Base-by-base conservation (phyloP, 1,284 basidiomycete genomes). In the Rhodotorula sp. region DNA sequence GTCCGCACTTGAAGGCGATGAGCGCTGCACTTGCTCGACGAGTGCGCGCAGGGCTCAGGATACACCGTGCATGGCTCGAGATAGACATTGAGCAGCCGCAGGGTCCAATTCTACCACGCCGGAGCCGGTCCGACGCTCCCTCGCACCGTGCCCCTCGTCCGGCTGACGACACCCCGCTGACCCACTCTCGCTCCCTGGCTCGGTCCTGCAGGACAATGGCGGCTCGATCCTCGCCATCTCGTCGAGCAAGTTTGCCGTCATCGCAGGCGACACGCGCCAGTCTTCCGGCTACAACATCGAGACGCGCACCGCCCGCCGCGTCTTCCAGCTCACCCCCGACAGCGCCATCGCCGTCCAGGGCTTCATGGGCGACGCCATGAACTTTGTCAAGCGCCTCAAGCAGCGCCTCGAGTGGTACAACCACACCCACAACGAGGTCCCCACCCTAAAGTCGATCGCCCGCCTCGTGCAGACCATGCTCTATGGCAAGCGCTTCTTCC, bases 321-420 rank as follows among this genome's bases (percentile, higher is more conserved):
- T 93, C 74, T 92, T 92, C 82, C 84, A 87, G 83, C 82, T 94
- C 80, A 97, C 93, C n/a, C 91, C 94, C 82, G 91, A 90, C 79
- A 91, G 91, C 41, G 91, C 94, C 12, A 85, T 97, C 54, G 93
- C 94, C 46, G 92, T 95, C 50, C 96, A 95, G 79, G 94, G 94
- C 8, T 97, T 97, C 80, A 91, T 93, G 42, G 94, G 93, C 59
- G 94, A 97, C 81, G 93, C 92, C 46, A 94, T 93, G 80, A 92
- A 92, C 87, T 93, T 97, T 80, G 91, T 97, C 78, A 96, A 96
- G 87, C 89, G 90, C 80, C 90, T 97, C 67, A 91, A 91, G 82
- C 93, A 97, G 82, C 87, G 92, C 77, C 85, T 97, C 14, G 94
- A 97, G 93, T 96, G 92, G 93, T 97, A 97, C 82, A 87, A 90